These are phyloP conservation scores for Lentithecium fluviatile DNA, from an alignment of 495 filamentous ascomycete species.

Conservation along the genomic window DNA sequence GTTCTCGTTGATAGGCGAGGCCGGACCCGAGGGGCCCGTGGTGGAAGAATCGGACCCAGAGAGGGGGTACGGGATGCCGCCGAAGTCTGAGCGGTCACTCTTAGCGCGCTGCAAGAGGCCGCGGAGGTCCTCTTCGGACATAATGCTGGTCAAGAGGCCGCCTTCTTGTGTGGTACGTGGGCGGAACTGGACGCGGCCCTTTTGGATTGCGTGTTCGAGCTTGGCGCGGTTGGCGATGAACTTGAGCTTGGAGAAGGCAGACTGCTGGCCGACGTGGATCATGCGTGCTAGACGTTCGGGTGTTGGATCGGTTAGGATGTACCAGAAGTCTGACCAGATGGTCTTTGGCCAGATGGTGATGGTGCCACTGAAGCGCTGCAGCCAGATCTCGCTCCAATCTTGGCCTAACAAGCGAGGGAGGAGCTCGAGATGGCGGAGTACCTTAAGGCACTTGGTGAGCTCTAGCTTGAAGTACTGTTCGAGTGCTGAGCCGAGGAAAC, in stretches of 20 bases:
- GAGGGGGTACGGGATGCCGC: conserved; percentile 11
- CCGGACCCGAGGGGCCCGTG: conserved; percentile 8
- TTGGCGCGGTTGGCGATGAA: conserved; percentile 85
- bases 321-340: conserved; percentile 70
- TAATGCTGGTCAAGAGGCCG: conserved; percentile 20
- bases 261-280: conserved; percentile 83
- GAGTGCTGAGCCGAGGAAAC: conserved; percentile 84
- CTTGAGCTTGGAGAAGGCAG: conserved; percentile 82
- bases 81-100: conserved; percentile 7
- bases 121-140: conserved; percentile 43
- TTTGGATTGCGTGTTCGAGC: conserved; percentile 75
- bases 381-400: conserved; percentile 94
- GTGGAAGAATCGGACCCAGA: conserved; percentile 25
- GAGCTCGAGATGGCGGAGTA: conserved; percentile 86
- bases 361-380: conserved; percentile 90
- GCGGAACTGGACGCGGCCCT: conserved; percentile 62
- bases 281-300: conserved; percentile 74
- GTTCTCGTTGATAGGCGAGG: conserved; percentile 13
- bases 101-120: conserved; percentile 20
- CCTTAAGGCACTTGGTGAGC: conserved; percentile 93
- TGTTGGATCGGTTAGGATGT: conserved; percentile 81
- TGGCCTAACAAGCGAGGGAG: conserved; percentile 88
- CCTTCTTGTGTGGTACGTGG: conserved; percentile 11
- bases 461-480: conserved; percentile 96
- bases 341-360: conserved; percentile 93